Evolutionary conservation across 257 asterid genomes (phyloP), one percentile per base, ranked within the genome.

Genomic region (Fraxinus excelsior): DNA sequence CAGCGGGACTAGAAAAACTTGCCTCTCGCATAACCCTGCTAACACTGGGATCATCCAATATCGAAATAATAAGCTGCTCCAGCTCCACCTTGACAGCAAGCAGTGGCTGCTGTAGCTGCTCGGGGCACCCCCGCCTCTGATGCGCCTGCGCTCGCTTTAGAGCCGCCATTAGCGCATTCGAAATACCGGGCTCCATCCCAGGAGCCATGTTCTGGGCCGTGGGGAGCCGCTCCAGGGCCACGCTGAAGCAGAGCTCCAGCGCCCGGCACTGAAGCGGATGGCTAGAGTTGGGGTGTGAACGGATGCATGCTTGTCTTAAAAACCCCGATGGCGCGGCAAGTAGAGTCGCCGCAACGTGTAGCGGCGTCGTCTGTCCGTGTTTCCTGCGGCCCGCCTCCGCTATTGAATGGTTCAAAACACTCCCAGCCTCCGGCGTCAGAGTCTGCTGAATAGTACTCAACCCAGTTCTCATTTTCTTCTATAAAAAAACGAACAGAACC

Each of bases 191-290:
- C 80, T 92, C 96, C 72, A 74, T 29, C 32, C 86, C 91, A 3
- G 90, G 81, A 13, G 87, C 76, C 72, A 69, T 77, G 79, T 83
- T 81, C 78, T 90, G 97, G 26, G 92, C 92, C n/a, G 96, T 86
- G 0, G 93, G 96, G 9, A 92, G 86, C 46, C 97, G 86, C 16
- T 94, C 97, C n/a, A 94, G 74, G 0, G 99, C 99, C 21, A 94
- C 96, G 78, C 91, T 88, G 87, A 92, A 94, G 37, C 97, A 92
- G 65, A 94, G 94, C 87, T 94, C 97, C 21, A 94, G 72, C 1
- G 99, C 97, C 5, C 97, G 92, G 84, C 97, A 92, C 97, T 94
- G 98, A 7, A 94, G 91, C 0, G 99, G 99, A 74, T 95, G 99
- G 68, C 94, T 88, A 0, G 98, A 93, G 76, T 93, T 93, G 12